phyloP scores from a whole-genome alignment of 2,329 filamentous ascomycete species.

The Colletotrichum eleusines region DNA sequence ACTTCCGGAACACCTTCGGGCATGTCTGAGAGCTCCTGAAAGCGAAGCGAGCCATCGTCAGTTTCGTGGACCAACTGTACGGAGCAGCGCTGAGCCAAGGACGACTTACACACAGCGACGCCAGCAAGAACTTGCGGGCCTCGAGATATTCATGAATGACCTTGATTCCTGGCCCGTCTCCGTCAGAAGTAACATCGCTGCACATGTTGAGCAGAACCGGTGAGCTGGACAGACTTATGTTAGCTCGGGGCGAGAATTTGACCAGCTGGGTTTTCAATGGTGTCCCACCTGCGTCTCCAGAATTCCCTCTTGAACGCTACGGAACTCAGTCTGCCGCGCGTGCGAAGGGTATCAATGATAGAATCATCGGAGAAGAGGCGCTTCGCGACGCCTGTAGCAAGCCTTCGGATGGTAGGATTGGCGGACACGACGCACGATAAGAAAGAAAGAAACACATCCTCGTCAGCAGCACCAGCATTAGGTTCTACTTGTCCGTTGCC shows the following conservation, averaged over 20 bases:
- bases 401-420: constrained; percentile 61
- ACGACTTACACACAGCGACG: constrained; percentile 59
- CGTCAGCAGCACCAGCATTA: constrained; percentile 31
- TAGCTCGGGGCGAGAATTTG: constrained; percentile 4
- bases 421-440: constrained; percentile 66
- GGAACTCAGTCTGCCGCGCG: constrained; percentile 53
- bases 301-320: constrained; percentile 58
- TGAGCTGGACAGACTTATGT: constrained; percentile 54
- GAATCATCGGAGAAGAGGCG: constrained; percentile 59
- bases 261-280: constrained; percentile 39
- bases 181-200: constrained; percentile 59
- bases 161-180: constrained; percentile 57
- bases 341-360: constrained; percentile 52
- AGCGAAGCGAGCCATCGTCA: neutral
- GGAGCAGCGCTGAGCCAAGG: neutral
- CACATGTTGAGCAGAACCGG: constrained; percentile 60
- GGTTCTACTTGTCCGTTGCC: constrained; percentile 42
- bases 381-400: constrained; percentile 62
- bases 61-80: constrained; percentile 2
- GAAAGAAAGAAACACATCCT: constrained; percentile 64
- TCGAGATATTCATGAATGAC: constrained; percentile 68
- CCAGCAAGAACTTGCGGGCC: constrained; percentile 65
- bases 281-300: constrained; percentile 64
- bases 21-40: constrained; percentile 66
- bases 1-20: constrained; percentile 68